Evolutionary conservation across 441 rosid species (phyloP), one percentile per base, ranked within the genome.

Genomic region (Gossypium davidsonii): DNA sequence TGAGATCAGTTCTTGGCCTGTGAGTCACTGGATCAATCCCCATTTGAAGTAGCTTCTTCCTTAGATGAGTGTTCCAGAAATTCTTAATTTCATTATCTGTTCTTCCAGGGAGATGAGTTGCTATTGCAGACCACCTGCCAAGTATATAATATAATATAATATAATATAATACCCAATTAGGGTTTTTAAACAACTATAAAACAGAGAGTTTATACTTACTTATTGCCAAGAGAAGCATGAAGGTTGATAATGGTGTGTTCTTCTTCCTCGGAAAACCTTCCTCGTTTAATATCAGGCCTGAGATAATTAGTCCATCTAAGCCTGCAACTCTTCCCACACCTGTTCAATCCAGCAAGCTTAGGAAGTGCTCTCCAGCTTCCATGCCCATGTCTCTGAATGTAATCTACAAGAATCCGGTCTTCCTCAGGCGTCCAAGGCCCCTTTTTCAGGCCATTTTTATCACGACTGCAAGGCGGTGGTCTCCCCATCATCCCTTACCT

Each of bases 41-140:
- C 87, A 84, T 85, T 51, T 75, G 85, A 2, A 88, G 88, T 37
- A 88, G 86, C 83, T 84, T 88, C 83, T 86, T 88, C 77, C 81
- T 85, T 52, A 88, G 68, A 62, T 84, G 87, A 4, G 90, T 88
- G 79, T 88, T 88, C 92, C 92, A 88, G 58, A 81, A 85, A 73
- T 88, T 88, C 77, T 88, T 88, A 0, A 88, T 83, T 63, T 88
- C 90, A 4, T 88, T 88, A 65, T 86, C 90, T 2, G 92, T 88
- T 65, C 92, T 79, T 18, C 92, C 90, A 1, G 90, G 90, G 70
- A 88, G 86, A 81, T 85, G 84, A 53, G 81, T 46, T 17, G 93
- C 93, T 66, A 88, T 88, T 17, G 76, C 80, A 31, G 93, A 88
- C 93, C 93, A 87, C 88, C 93, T 88, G 70, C 59, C 6, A 72